Conservation (phyloP, 768 basidiomycete species). For the Suillus cothurnatus region DNA sequence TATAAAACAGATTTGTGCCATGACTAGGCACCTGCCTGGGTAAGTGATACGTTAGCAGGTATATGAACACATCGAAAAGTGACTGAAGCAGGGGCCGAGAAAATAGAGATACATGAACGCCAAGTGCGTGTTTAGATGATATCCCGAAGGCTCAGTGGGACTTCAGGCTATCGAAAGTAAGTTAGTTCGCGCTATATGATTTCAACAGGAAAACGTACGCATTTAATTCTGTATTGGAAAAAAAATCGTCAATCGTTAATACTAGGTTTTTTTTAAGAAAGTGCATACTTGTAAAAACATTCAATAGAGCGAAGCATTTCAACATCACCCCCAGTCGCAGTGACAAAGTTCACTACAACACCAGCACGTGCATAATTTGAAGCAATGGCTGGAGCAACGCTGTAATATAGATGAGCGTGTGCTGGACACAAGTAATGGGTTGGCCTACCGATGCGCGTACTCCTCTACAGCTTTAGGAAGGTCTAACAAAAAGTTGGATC, state of each 20-base stretch:
- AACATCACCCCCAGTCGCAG: conserved; percentile 95
- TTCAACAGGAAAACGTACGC: conserved; percentile 52
- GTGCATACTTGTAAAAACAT: conserved; percentile 90
- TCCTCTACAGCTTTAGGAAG: conserved; percentile 95
- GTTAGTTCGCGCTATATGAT: conserved; percentile 1
- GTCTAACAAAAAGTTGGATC: conserved; percentile 47
- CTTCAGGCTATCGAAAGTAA: conserved; percentile 68
- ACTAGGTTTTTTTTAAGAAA: conserved; percentile 11
- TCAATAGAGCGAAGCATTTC: conserved; percentile 99
- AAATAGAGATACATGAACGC: conserved; percentile 84
- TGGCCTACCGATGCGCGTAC: conserved; percentile 85
- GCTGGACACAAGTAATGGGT: not conserved
- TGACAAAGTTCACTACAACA: conserved; percentile 95
- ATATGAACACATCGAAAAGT: conserved; percentile 35
- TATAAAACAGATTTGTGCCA: conserved; percentile 54
- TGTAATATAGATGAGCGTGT: conserved; percentile 32
- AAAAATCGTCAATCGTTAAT: conserved; percentile 12
- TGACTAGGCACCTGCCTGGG: conserved; percentile 40
- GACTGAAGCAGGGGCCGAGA: conserved; percentile 45
- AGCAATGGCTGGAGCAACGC: conserved; percentile 87
- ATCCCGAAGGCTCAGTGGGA: conserved; percentile 88
- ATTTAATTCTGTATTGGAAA: conserved; percentile 69
- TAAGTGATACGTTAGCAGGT: conserved; percentile 53
- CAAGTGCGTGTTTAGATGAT: conserved; percentile 61
- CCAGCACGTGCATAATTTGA: conserved; percentile 83